Evolutionary conservation across 1,284 basidiomycete species (phyloP), one percentile per base, ranked within the genome.

Genomic region (Acaromyces ingoldii): DNA sequence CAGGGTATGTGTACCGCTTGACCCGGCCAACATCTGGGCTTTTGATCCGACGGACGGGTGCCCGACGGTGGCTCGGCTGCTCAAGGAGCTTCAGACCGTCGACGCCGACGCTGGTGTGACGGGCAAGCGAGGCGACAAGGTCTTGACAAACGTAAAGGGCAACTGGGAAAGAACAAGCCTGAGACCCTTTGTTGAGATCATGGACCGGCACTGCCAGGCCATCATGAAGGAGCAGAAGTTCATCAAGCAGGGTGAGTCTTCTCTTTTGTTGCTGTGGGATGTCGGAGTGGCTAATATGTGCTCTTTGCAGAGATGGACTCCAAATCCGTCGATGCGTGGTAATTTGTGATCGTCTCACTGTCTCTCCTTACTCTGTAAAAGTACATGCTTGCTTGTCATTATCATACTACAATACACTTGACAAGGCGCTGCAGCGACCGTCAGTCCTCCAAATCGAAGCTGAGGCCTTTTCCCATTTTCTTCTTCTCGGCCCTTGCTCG

Each of bases 1-100:
- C 1, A 84, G 91, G 36, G 84, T 99, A 9, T 99, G 93, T 76
- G 89, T 98, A 0, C 95, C 95, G 1, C 80, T 98, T 26, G 86
- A 95, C 67, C 87, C 90, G 1, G 78, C 78, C 29, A 76, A 78
- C 29, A 83, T 93, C n/a, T 84, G 89, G 51, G 79, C 82, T 0
- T 99, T 98, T 71, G 85, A 95, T 70, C 95, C 93, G 0, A 83
- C 83, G 51, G 73, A 70, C 0, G 91, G 95, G 21, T 63, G 61
- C 7, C 95, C 93, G 1, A 95, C 89, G 0, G 87, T 93, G 3
- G 82, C 82, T 9, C 85, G 89, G 74, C 80, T 97, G 22, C 77
- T 98, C 19, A 77, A 80, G 28, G 90, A 98, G 76, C 80, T 98
- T 29, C 78, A 81, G 28, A n/a, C 43, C 70, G 77, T 30, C 15